A percentile compares a stretch with the other conserved stretches of the same genome.
Conservation (phyloP, 257 asterid species). For the Orobanche coerulescens region DNA sequence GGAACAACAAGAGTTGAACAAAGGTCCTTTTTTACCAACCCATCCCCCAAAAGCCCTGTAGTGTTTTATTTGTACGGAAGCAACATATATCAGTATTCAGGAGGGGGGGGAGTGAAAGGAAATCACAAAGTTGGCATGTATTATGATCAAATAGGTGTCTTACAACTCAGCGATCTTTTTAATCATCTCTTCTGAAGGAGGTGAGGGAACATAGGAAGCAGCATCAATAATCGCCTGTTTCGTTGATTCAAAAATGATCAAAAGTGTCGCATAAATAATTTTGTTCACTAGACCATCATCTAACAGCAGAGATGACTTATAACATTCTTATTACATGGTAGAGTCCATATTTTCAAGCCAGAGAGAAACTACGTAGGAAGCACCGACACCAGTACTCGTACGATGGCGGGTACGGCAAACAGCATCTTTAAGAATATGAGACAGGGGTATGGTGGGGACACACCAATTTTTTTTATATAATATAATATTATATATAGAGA, state of each 20-base stretch:
- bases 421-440: too few relatives aligned
- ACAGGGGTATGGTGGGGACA: too few relatives aligned
- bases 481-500: too few relatives aligned
- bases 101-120: background rate
- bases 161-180: slow-evolving; percentile 65
- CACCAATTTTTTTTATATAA: too few relatives aligned
- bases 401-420: too few relatives aligned
- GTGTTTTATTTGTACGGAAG: slow-evolving; percentile 5
- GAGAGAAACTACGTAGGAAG: background rate
- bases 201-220: slow-evolving; percentile 88
- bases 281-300: background rate
- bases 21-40: background rate
- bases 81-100: slow-evolving; percentile 30
- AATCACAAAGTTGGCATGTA: background rate
- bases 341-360: background rate
- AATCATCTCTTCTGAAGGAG: slow-evolving; percentile 77
- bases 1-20: background rate
- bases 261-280: background rate
- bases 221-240: slow-evolving; percentile 82
- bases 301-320: background rate
- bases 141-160: slow-evolving; percentile 27
- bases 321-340: background rate
- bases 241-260: slow-evolving; percentile 21
- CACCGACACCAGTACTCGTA: too few relatives aligned
- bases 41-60: background rate